These are phyloP conservation scores for Globisporangium nagaii DNA, from an alignment of 352 stramenopile genomes.

Conservation along the genomic window DNA sequence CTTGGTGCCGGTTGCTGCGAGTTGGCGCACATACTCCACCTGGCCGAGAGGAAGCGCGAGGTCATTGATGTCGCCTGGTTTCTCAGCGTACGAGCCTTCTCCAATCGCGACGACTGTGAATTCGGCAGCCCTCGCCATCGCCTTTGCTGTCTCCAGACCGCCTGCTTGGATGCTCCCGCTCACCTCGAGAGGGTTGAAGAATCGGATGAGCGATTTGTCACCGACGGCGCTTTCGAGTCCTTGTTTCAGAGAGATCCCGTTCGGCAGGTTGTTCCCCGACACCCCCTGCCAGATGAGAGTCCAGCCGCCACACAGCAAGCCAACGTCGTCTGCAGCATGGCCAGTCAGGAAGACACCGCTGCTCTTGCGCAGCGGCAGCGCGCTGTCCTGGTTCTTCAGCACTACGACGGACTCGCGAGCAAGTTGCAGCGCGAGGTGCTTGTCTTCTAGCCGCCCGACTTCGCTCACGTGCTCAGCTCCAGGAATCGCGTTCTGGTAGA, in stretches of 20 bases:
- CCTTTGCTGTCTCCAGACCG: slow-evolving; percentile 51
- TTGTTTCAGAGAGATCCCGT: slow-evolving; percentile 57
- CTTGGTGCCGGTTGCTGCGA: slow-evolving; percentile 62
- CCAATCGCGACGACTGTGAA: slow-evolving; percentile 80
- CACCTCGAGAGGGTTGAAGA: slow-evolving; percentile 49
- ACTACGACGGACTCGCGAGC: slow-evolving; percentile 82
- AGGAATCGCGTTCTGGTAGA: slow-evolving; percentile 66
- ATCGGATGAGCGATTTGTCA: slow-evolving; percentile 18
- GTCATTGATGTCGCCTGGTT: slow-evolving; percentile 82
- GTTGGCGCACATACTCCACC: slow-evolving; percentile 61
- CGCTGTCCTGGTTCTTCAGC: slow-evolving; percentile 65
- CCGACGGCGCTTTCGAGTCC: slow-evolving; percentile 37
- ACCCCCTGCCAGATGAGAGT: slow-evolving; percentile 85
- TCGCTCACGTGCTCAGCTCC: slow-evolving; percentile 30
- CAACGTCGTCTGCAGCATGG: slow-evolving; percentile 59
- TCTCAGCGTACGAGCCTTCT: slow-evolving; percentile 78
- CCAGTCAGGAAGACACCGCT: slow-evolving; percentile 65
- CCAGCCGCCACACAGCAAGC: slow-evolving; percentile 76
- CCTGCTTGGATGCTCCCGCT: slow-evolving; percentile 44
- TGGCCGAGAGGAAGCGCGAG: slow-evolving; percentile 57
- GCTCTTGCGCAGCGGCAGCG: slow-evolving; percentile 39
- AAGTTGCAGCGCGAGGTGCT: slow-evolving; percentile 49
- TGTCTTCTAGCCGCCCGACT: slow-evolving; percentile 51
- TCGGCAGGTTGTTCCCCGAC: slow-evolving; percentile 52
- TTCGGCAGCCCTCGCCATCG: slow-evolving; percentile 31